phyloP scores from a whole-genome alignment of 257 asterid species.

The Solanum tacnaense region DNA sequence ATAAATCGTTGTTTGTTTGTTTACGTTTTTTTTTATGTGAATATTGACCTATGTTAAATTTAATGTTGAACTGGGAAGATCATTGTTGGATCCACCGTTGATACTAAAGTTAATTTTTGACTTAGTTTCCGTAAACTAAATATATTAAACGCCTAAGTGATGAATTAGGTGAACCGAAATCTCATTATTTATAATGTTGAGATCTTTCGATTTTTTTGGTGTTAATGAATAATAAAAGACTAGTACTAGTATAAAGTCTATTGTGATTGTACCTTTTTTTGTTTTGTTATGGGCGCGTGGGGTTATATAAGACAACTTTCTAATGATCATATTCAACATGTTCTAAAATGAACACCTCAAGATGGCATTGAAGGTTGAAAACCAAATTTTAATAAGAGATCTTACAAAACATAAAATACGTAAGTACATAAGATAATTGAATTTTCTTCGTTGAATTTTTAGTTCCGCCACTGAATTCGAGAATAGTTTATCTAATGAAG shows the following conservation, averaged over 20 bases:
- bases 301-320: background rate
- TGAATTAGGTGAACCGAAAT: background rate
- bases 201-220: background rate
- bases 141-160: background rate
- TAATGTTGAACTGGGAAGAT: background rate
- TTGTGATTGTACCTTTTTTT: background rate
- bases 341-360: background rate
- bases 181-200: background rate
- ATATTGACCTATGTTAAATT: background rate
- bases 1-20: background rate
- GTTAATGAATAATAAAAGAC: background rate
- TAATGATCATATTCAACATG: background rate
- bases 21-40: background rate
- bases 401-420: too few species aligned
- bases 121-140: background rate
- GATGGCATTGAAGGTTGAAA: background rate
- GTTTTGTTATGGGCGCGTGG: background rate
- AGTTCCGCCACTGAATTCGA: accelerated
- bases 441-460: too few species aligned
- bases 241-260: background rate
- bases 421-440: too few species aligned
- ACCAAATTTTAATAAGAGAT: background rate
- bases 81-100: background rate
- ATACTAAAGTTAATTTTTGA: background rate
- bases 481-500: background rate